Evolutionary conservation across 495 filamentous ascomycete species (phyloP).

Genomic region (Neurospora sp.): DNA sequence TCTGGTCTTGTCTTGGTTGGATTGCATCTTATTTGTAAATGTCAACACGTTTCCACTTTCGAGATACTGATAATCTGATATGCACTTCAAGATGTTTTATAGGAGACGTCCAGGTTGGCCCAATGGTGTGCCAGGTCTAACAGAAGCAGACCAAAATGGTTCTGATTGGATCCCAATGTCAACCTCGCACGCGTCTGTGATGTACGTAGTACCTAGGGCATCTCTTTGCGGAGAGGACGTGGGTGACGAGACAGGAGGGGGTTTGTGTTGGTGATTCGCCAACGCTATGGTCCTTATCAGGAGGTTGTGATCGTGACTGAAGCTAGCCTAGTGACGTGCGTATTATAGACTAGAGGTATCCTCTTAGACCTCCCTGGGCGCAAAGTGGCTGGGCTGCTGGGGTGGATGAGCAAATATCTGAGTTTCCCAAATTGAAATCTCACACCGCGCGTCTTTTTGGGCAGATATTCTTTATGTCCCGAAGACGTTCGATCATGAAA

Average conservation of each 20-base stretch:
- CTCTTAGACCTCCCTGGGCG: neutral
- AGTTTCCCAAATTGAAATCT: neutral
- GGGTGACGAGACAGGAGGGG: neutral
- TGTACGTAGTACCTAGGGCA: neutral
- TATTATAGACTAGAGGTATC: neutral
- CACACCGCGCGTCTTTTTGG: neutral
- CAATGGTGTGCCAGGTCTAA: neutral
- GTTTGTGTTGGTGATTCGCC: constrained; percentile 1
- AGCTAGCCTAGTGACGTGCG: neutral
- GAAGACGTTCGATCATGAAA: neutral
- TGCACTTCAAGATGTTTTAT: neutral
- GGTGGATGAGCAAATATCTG: neutral
- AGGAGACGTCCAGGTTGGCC: neutral
- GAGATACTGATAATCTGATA: neutral
- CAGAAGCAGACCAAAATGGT: neutral
- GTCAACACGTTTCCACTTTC: neutral
- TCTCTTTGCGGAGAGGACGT: neutral
- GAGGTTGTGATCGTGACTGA: neutral
- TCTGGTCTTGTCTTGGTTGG: neutral
- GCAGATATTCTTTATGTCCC: neutral
- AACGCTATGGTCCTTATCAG: constrained; percentile 1
- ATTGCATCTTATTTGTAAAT: neutral
- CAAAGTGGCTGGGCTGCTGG: neutral
- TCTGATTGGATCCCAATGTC: neutral
- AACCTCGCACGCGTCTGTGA: neutral